Percentiles rank a stretch among this genome's conserved stretches.
Conservation (phyloP, 139 green algal genomes). For the Coelastrella sp. region DNA sequence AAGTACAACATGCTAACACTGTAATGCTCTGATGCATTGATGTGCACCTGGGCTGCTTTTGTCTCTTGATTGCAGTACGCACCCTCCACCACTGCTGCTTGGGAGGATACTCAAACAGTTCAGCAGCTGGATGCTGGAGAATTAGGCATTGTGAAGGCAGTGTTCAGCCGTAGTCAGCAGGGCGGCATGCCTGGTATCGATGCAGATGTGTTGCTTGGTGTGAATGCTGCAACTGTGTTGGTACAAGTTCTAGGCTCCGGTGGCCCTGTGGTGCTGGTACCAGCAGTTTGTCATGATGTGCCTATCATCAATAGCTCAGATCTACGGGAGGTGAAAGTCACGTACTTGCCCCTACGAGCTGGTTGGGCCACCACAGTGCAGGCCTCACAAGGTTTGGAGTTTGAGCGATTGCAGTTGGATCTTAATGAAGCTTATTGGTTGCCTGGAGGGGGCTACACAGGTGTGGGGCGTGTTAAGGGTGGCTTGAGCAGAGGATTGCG, state of each 20-base stretch:
- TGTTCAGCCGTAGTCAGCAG: background rate
- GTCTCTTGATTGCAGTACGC: background rate
- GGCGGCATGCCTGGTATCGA: background rate
- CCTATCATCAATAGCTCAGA: background rate
- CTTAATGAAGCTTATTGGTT: background rate
- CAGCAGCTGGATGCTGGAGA: background rate
- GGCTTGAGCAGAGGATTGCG: background rate
- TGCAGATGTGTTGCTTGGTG: background rate
- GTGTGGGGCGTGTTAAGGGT: background rate
- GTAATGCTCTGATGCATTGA: background rate
- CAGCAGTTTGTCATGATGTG: background rate
- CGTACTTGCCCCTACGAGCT: background rate
- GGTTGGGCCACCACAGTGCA: background rate
- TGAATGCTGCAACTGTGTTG: background rate
- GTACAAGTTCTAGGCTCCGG: background rate
- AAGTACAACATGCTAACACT: background rate
- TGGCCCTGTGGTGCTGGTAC: background rate
- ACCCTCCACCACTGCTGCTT: background rate
- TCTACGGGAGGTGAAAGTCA: background rate
- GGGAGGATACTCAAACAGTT: background rate
- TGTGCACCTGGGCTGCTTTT: too few species aligned
- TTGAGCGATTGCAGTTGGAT: background rate
- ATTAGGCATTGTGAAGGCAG: background rate
- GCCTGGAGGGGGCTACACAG: background rate
- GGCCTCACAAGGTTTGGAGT: background rate